A percentile compares a stretch with the other conserved stretches of the same genome.
Evolutionary conservation across 805 yeast genomes (phyloP).

Genomic region (Saccharomycopsis sp.): DNA sequence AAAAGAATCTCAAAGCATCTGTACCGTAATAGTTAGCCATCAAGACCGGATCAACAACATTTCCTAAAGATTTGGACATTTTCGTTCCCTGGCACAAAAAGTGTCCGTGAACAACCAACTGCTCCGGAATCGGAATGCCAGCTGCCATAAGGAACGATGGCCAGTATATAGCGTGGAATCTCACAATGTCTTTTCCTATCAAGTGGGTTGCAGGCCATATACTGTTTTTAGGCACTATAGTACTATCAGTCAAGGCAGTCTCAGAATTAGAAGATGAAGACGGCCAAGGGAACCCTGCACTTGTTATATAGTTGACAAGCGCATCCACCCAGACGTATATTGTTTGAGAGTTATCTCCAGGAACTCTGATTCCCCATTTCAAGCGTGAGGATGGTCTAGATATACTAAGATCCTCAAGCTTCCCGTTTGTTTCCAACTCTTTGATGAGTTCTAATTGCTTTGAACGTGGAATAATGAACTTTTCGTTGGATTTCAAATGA

Average conservation of each 20-base stretch:
- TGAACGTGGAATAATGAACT: slow-evolving; percentile 59
- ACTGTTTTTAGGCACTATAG: slow-evolving; percentile 22
- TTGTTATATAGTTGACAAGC: slow-evolving; percentile 72
- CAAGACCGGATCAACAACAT: slow-evolving; percentile 87
- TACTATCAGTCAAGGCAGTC: background rate
- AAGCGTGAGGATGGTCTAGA: slow-evolving; percentile 77
- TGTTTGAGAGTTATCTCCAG: slow-evolving; percentile 66
- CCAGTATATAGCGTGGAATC: slow-evolving; percentile 93
- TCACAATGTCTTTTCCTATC: slow-evolving; percentile 84
- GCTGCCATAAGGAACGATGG: slow-evolving; percentile 88
- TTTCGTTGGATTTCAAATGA: slow-evolving; percentile 41
- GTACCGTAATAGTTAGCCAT: slow-evolving; percentile 55
- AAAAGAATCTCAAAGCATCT: slow-evolving; percentile 69
- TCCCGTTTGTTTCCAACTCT: slow-evolving; percentile 43
- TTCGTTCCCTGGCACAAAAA: slow-evolving; percentile 87
- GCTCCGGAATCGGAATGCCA: slow-evolving; percentile 58
- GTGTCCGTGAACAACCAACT: slow-evolving; percentile 85
- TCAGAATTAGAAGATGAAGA: background rate
- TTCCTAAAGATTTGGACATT: slow-evolving; percentile 91
- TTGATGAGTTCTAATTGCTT: slow-evolving; percentile 48
- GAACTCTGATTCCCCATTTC: slow-evolving; percentile 88
- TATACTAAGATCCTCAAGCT: slow-evolving; percentile 67
- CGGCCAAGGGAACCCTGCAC: slow-evolving; percentile 50
- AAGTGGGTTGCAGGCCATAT: slow-evolving; percentile 73
- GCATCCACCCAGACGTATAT: slow-evolving; percentile 99